Evolutionary conservation across 2,329 filamentous ascomycete species (phyloP).

Genomic region (Penicillium sp.): DNA sequence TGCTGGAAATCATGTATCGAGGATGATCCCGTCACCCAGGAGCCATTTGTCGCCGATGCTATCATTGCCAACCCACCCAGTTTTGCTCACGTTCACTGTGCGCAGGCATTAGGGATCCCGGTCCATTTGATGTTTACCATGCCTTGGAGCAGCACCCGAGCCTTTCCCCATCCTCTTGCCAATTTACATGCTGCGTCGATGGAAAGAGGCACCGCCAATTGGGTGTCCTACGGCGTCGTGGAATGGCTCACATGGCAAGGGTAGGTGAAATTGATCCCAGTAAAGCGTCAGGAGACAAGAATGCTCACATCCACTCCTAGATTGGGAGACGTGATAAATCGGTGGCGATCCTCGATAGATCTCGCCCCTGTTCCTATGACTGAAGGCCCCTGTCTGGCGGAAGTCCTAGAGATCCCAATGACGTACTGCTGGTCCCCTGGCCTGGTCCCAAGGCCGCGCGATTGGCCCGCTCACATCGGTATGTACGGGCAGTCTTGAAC

Average conservation of each 20-base stretch:
- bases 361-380: neutral
- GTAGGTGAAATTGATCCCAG: slow-evolving; percentile 1
- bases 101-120: slow-evolving; percentile 35
- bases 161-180: slow-evolving; percentile 2
- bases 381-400: neutral
- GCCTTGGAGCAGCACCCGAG: slow-evolving; percentile 2
- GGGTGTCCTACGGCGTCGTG: slow-evolving; percentile 1
- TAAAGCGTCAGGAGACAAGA: neutral
- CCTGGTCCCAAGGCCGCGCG: slow-evolving; percentile 8
- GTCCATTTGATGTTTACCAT: slow-evolving; percentile 30
- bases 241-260: slow-evolving; percentile 9
- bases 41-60: slow-evolving; percentile 35
- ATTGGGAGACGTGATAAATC: slow-evolving; percentile 71
- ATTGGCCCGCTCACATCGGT: slow-evolving; percentile 7
- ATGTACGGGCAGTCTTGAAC: neutral
- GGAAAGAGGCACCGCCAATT: neutral
- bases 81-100: slow-evolving; percentile 40
- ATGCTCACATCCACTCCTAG: slow-evolving; percentile 43
- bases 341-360: slow-evolving; percentile 13
- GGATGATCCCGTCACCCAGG: slow-evolving; percentile 41
- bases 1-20: slow-evolving; percentile 75
- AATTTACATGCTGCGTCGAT: slow-evolving; percentile 1
- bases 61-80: slow-evolving; percentile 41
- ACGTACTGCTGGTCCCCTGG: slow-evolving; percentile 10
- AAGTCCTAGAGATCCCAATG: slow-evolving; percentile 46